Conservation (phyloP, 2,329 filamentous ascomycete species). For the Ceratocystis cacaofunesta region DNA sequence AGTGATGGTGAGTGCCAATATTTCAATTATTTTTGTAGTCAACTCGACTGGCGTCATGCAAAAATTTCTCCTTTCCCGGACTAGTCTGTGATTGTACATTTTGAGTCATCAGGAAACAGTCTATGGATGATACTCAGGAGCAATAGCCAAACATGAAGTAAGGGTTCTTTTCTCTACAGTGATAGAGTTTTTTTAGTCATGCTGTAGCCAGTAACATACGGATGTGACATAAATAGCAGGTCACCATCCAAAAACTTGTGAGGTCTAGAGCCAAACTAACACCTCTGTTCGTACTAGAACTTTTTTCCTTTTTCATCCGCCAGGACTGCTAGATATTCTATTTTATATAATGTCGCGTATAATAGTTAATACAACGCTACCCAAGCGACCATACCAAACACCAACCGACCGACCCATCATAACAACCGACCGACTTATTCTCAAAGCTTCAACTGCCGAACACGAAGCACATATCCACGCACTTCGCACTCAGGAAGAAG, state of each 20-base stretch:
- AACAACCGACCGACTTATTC: slow-evolving; percentile 37
- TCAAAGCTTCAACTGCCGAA: slow-evolving; percentile 35
- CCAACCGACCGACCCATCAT: slow-evolving; percentile 28
- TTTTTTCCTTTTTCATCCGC: background rate
- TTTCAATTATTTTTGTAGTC: too few species aligned
- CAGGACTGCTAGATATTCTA: background rate
- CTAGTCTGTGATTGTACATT: too few species aligned
- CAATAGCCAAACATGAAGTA: background rate
- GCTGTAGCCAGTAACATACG: background rate
- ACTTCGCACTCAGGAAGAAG: slow-evolving; percentile 42
- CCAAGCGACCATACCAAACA: slow-evolving; percentile 29
- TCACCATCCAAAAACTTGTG: background rate
- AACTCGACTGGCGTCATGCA: too few species aligned
- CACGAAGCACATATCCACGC: slow-evolving; percentile 37
- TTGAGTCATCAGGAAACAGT: too few species aligned
- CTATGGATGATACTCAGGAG: background rate
- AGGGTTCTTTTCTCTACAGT: background rate
- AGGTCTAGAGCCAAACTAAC: background rate
- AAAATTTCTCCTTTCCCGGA: too few species aligned
- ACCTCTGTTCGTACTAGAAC: background rate
- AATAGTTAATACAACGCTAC: slow-evolving; percentile 35
- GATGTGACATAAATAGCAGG: background rate
- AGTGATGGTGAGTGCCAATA: too few species aligned
- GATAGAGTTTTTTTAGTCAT: background rate
- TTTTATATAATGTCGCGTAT: slow-evolving; percentile 19